phyloP scores from a whole-genome alignment of 1,284 basidiomycete genomes.

The Tilletia setariae region DNA sequence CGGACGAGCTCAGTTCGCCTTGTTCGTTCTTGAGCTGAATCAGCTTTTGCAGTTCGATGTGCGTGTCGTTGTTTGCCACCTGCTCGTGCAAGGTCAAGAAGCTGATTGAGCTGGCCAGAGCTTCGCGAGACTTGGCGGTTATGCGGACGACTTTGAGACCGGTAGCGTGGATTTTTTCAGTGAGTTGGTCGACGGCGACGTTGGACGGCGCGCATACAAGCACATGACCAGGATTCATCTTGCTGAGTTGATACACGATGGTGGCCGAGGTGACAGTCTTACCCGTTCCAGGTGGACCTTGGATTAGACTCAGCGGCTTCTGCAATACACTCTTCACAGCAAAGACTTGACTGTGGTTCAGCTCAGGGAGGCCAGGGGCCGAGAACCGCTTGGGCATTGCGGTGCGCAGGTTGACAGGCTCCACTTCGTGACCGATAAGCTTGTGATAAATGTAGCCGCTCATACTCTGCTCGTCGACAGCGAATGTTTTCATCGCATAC shows the following conservation, averaged over 20 bases:
- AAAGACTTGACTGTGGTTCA: slow-evolving; percentile 96
- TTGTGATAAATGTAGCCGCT: slow-evolving; percentile 99
- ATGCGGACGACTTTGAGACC: slow-evolving; percentile 96
- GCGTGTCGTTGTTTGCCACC: slow-evolving; percentile 78
- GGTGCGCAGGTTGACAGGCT: slow-evolving; percentile 77
- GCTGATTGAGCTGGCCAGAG: slow-evolving; percentile 84
- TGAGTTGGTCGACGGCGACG: slow-evolving; percentile 97
- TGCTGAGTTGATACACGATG: slow-evolving; percentile 95
- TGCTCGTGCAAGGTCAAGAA: slow-evolving; percentile 96
- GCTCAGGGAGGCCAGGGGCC: slow-evolving; percentile 89
- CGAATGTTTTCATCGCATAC: slow-evolving; percentile 98
- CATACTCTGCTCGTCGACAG: slow-evolving; percentile 97
- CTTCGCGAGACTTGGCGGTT: slow-evolving; percentile 95
- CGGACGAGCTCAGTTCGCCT: slow-evolving; percentile 90
- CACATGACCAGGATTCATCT: slow-evolving; percentile 99
- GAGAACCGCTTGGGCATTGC: slow-evolving; percentile 96
- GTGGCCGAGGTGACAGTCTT: slow-evolving; percentile 99
- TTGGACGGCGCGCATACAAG: slow-evolving; percentile 98
- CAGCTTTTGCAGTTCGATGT: slow-evolving; percentile 85
- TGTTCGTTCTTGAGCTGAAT: slow-evolving; percentile 96
- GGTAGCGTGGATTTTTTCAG: slow-evolving; percentile 95
- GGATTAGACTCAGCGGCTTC: slow-evolving; percentile 92
- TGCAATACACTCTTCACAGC: slow-evolving; percentile 98
- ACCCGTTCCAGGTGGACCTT: slow-evolving; percentile 94
- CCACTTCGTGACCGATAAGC: slow-evolving; percentile 86